Base-by-base conservation (phyloP, 2,329 filamentous ascomycete species). In the Xylaria sp. region DNA sequence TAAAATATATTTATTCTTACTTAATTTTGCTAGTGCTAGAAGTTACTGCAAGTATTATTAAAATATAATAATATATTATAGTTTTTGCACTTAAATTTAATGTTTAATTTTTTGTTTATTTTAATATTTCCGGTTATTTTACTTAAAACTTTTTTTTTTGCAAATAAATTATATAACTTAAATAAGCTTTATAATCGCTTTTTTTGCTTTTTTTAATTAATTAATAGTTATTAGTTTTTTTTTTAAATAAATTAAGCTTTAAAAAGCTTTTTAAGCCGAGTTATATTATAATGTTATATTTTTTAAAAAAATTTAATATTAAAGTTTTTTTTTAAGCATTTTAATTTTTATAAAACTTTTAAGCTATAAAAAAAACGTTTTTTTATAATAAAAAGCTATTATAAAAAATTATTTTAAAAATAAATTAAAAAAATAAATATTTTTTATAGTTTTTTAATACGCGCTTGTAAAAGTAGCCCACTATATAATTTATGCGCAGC, bases 381-480 rank as follows among this genome's bases (percentile, higher is more conserved):
- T 52, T 52, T 52, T 52, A 46, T 28, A 58, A 12, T 28, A 58
- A 32, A 46, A 58, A 58, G 10, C 1, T 58, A n/a, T 58, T 58
- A 28, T 9, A 13, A 46, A 41, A 41, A 41, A 41, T 3, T 41
- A 41, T 41, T 41, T 41, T 8, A 46, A 58, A 32, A 32, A 58
- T 58, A 58, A 44, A 58, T 10, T 58, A 41, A 58, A 58, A 32
- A 32, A 58, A 58, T 28, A 58, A n/a, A n/a, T 13, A 58, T 8
- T 58, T 28, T 58, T 58, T 58, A 18, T 13, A 6, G 12, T 13
- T 32, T 28, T 46, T 28, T n/a, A n/a, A n/a, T n/a, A n/a, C n/a
- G n/a, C n/a, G n/a, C n/a, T n/a, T n/a, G n/a, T n/a, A n/a, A n/a
- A n/a, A n/a, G n/a, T n/a, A n/a, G n/a, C n/a, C n/a, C n/a, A n/a